Percentiles rank a stretch among this genome's conserved stretches.
phyloP scores from a whole-genome alignment of 2,329 filamentous ascomycete genomes.

The Penicillium janthinellum region DNA sequence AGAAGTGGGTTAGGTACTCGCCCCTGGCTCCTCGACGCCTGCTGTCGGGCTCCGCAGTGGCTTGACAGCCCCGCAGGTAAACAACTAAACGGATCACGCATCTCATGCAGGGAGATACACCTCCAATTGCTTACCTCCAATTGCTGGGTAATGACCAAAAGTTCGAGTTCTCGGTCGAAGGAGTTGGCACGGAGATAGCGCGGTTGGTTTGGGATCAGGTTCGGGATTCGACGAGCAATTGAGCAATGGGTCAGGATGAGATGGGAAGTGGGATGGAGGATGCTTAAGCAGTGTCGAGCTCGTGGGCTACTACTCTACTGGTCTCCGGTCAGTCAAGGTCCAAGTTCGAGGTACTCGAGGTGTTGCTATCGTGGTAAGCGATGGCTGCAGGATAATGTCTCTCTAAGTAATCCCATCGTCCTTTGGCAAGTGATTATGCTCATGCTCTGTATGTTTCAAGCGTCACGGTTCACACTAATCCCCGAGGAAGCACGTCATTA shows the following conservation, averaged over 20 bases:
- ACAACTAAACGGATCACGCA: conserved; percentile 25
- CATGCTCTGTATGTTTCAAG: background rate
- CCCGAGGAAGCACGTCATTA: conserved; percentile 17
- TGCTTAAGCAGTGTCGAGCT: background rate
- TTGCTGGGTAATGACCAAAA: background rate
- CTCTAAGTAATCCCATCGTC: no score
- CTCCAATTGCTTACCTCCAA: conserved; percentile 1
- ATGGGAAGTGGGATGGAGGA: background rate
- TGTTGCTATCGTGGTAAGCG: background rate
- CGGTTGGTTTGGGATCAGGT: background rate
- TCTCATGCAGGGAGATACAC: conserved; percentile 19
- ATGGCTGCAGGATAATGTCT: background rate
- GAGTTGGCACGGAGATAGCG: background rate
- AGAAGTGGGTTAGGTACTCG: conserved; percentile 5
- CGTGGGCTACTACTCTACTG: background rate
- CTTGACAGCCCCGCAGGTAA: conserved; percentile 24
- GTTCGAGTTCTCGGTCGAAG: background rate
- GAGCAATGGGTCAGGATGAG: background rate
- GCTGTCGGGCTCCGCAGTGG: conserved; percentile 22
- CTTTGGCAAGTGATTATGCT: no score
- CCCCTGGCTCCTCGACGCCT: conserved; percentile 3
- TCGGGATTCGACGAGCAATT: background rate
- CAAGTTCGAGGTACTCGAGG: background rate
- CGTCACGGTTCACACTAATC: conserved; percentile 11
- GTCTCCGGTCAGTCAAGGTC: background rate